Percentiles rank a stretch among this genome's conserved stretches.
These are phyloP conservation scores for Porcisia hertigi DNA, from an alignment of 208 protist species.

Conservation along the genomic window DNA sequence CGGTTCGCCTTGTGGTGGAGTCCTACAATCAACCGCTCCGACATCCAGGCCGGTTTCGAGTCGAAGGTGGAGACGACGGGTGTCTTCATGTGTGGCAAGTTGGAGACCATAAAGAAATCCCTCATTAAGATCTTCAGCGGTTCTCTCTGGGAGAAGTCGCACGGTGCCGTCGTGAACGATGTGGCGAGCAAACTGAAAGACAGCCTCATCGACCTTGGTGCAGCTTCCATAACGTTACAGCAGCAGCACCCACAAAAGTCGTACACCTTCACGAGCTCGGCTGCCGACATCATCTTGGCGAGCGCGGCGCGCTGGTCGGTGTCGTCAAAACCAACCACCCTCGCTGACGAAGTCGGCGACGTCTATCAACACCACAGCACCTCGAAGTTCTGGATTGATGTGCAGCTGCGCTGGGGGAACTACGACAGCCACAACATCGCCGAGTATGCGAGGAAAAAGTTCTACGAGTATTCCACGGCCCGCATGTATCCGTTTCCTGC, in stretches of 20 bases:
- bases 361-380: constrained; percentile 77
- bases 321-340: constrained; percentile 83
- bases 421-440: constrained; percentile 99
- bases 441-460: constrained; percentile 99
- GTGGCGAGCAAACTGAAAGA: constrained; percentile 97
- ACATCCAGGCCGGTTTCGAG: constrained; percentile 99
- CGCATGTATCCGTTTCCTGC: constrained; percentile 99
- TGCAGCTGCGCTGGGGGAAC: constrained; percentile 99
- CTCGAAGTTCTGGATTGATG: constrained; percentile 99
- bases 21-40: constrained; percentile 99
- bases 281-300: constrained; percentile 96
- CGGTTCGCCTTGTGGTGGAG: constrained; percentile 99
- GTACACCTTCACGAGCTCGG: constrained; percentile 91
- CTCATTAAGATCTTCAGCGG: constrained; percentile 99
- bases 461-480: constrained; percentile 99
- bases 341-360: constrained; percentile 83
- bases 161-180: constrained; percentile 99
- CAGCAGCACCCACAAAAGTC: constrained; percentile 96
- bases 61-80: constrained; percentile 99
- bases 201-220: constrained; percentile 99
- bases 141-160: constrained; percentile 99
- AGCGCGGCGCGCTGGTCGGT: constrained; percentile 97
- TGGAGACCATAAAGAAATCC: constrained; percentile 99
- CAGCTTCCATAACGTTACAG: constrained; percentile 98
- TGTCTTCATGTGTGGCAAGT: constrained; percentile 99